phyloP scores from a whole-genome alignment of 805 yeast species.

The Ogataea salicorniae region DNA sequence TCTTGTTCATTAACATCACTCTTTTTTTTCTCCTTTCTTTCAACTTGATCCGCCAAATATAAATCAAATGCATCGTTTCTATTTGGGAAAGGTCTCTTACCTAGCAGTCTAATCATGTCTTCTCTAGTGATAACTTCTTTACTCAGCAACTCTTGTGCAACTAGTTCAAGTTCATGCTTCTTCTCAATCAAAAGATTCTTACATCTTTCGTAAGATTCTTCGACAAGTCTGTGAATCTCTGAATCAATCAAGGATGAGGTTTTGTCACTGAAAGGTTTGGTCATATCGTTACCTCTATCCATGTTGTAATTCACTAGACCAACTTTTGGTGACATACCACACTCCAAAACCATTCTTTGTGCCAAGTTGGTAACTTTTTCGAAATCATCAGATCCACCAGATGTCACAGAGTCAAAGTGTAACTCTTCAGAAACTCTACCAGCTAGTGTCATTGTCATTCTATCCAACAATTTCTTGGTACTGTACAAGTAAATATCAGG shows the following conservation, averaged over 20 bases:
- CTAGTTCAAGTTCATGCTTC: conserved; percentile 54
- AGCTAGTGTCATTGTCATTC: conserved; percentile 93
- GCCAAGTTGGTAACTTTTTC: conserved; percentile 89
- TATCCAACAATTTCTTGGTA: conserved; percentile 68
- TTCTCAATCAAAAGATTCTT: conserved; percentile 50
- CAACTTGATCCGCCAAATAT: conserved; percentile 47
- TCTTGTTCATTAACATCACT: not conserved
- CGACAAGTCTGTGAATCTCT: conserved; percentile 64
- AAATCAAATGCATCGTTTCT: conserved; percentile 87
- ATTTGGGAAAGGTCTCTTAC: conserved; percentile 74
- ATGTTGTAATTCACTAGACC: conserved; percentile 56
- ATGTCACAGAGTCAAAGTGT: conserved; percentile 80
- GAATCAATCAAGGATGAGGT: conserved; percentile 63
- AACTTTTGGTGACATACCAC: conserved; percentile 82
- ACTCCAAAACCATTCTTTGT: conserved; percentile 77
- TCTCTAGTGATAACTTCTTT: conserved; percentile 80
- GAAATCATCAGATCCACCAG: conserved; percentile 92
- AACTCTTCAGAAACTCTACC: conserved; percentile 91
- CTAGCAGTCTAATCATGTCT: conserved; percentile 72
- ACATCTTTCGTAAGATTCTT: conserved; percentile 61
- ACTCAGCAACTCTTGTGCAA: conserved; percentile 64
- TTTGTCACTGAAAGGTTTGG: conserved; percentile 66
- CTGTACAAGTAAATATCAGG: conserved; percentile 79
- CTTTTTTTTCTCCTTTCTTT: conserved; percentile 1
- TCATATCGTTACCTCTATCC: conserved; percentile 44